phyloP scores from a whole-genome alignment of 139 green algal species.

The Volvox africanus region DNA sequence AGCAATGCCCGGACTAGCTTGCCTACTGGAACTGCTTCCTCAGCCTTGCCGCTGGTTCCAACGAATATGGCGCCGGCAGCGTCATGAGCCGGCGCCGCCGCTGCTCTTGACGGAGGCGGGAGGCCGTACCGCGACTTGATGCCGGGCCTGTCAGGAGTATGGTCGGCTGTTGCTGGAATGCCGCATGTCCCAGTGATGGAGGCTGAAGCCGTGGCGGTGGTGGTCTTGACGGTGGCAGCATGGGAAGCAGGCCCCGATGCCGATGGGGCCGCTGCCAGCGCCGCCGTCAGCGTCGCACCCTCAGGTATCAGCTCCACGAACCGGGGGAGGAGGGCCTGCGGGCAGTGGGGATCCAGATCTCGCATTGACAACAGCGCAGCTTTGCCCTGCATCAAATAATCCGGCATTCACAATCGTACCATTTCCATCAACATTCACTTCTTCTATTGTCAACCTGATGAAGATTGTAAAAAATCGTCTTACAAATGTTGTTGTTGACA shows the following conservation, averaged over 20 bases:
- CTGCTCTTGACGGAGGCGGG: not conserved
- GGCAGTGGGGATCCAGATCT: too few species aligned
- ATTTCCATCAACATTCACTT: too few species aligned
- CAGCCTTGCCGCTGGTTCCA: too few species aligned
- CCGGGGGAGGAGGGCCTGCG: slow-evolving; percentile 7
- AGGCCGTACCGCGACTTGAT: slow-evolving; percentile 16
- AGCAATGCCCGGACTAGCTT: not conserved
- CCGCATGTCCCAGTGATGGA: not conserved
- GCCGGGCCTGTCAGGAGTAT: not conserved
- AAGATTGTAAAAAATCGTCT: too few species aligned
- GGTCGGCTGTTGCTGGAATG: not conserved
- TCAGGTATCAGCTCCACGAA: not conserved
- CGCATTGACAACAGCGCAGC: too few species aligned
- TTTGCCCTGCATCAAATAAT: too few species aligned
- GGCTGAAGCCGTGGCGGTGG: not conserved
- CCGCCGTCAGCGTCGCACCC: not conserved
- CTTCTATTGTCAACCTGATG: too few species aligned
- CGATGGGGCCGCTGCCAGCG: not conserved
- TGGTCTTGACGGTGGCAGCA: not conserved
- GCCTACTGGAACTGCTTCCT: not conserved
- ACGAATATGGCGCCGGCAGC: not conserved
- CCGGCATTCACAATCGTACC: too few species aligned
- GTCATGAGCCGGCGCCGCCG: not conserved
- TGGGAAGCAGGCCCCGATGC: too few species aligned
- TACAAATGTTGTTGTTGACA: too few species aligned